phyloP scores from a whole-genome alignment of 345 rosid species.

The Rhodomyrtus tomentosa region DNA sequence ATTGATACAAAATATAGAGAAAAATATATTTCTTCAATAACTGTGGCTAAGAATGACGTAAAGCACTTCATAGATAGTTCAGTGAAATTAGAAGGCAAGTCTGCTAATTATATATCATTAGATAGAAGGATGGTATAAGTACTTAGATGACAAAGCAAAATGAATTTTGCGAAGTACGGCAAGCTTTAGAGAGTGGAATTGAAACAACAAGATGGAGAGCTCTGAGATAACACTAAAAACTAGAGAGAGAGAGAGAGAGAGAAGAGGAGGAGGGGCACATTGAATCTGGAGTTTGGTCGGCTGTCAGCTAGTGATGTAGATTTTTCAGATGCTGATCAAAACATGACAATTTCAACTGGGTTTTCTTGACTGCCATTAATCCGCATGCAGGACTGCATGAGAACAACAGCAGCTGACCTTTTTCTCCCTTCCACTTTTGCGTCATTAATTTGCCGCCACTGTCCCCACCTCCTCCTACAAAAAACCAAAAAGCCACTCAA shows the following conservation, averaged over 20 bases:
- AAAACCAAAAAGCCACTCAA: background rate
- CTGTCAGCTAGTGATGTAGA: background rate
- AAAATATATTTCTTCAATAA: too few relatives aligned
- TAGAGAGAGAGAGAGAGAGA: background rate
- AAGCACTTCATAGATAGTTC: background rate
- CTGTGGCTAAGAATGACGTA: background rate
- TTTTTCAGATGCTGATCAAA: background rate
- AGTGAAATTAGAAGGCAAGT: background rate
- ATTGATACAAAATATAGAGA: too few relatives aligned
- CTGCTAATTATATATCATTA: background rate
- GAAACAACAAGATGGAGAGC: background rate
- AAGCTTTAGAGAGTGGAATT: background rate
- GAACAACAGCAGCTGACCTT: background rate
- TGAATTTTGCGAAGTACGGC: background rate
- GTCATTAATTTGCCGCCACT: background rate
- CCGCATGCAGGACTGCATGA: background rate
- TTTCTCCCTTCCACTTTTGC: background rate
- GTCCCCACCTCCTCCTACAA: background rate
- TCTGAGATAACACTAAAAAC: background rate
- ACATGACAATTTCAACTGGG: background rate
- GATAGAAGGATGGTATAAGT: background rate
- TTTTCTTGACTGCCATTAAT: background rate
- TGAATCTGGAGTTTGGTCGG: background rate
- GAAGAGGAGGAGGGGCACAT: background rate
- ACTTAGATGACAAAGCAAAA: background rate